phyloP scores from a whole-genome alignment of 2,329 filamentous ascomycete genomes.

The Aspergillus sclerotialis region DNA sequence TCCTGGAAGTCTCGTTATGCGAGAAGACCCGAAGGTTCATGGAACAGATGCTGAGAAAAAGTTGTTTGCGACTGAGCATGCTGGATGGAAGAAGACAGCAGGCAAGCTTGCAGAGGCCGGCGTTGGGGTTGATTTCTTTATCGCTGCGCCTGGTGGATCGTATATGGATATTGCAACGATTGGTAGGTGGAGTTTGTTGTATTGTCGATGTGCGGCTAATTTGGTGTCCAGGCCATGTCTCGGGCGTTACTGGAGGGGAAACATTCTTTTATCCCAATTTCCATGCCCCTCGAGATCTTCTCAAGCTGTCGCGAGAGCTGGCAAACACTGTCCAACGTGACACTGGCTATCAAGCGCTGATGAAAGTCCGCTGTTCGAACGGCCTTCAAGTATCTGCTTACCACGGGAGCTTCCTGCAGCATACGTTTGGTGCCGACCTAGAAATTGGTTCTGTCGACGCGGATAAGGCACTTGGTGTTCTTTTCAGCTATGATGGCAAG shows the following conservation, averaged over 20 bases:
- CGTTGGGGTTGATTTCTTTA: constrained; percentile 87
- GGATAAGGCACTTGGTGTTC: constrained; percentile 86
- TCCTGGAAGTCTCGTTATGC: constrained; percentile 73
- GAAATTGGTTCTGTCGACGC: constrained; percentile 89
- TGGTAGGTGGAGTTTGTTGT: constrained; percentile 45
- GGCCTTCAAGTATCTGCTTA: constrained; percentile 91
- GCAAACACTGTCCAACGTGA: constrained; percentile 79
- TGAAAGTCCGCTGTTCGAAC: constrained; percentile 98
- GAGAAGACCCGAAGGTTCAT: constrained; percentile 81
- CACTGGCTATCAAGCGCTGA: constrained; percentile 89
- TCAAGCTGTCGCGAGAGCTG: constrained; percentile 79
- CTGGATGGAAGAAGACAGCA: constrained; percentile 76
- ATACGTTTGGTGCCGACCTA: constrained; percentile 88
- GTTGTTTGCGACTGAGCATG: constrained; percentile 82
- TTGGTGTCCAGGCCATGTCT: constrained; percentile 59
- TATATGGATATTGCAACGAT: constrained; percentile 93
- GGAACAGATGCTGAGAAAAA: constrained; percentile 88
- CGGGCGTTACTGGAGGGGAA: constrained; percentile 86
- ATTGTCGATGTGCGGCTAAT: constrained; percentile 6
- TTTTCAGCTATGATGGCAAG: constrained; percentile 94
- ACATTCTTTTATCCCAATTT: constrained; percentile 98
- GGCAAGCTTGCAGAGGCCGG: constrained; percentile 83
- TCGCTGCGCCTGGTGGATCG: constrained; percentile 80
- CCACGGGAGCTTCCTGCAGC: constrained; percentile 92
- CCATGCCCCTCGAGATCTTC: constrained; percentile 73